Evolutionary conservation across 2,329 filamentous ascomycete species (phyloP), one percentile per base, ranked within the genome.

Genomic region (Didymella lethalis): DNA sequence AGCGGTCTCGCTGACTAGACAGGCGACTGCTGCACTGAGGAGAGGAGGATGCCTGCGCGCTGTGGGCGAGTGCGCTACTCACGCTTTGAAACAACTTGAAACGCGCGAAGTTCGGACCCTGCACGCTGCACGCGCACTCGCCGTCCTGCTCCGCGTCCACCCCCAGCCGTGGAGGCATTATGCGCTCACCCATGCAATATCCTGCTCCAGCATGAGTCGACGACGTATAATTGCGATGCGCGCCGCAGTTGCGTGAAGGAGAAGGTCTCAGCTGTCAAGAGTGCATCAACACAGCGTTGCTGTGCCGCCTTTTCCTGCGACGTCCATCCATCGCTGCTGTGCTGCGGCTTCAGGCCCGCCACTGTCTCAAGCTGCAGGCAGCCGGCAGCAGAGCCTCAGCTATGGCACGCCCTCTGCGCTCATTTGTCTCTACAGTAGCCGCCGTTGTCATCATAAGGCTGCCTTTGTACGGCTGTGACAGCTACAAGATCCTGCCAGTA

Each of bases 51-150:
- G 48, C 41, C 34, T 26, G 48, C 32, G 43, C 36, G 53, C 48
- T n/a, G 48, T 57, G 54, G 43, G 47, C 48, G 43, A 59, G 45
- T 23, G 23, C 55, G 55, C 54, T 57, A 58, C 45, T 25, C n/a
- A 18, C 14, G 45, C 26, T 47, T 29, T 48, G 45, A 47, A 48
- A 48, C 36, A 43, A 48, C 26, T 16, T 54, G 52, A 54, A 54
- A 54, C 52, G 10, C 34, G 20, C 45, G 18, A 32, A 38, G 34
- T 36, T 36, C 18, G 46, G 54, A 34, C 44, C 54, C 48, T 38
- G 54, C 48, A n/a, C 23, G 34, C 34, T 38, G 54, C 48, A n/a
- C 23, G 34, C 34, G 16, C 44, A 43, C 43, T 57, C 48, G 54
- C 54, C 44, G 44, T 28, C 34, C 14, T 41, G 8, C 48, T 31